Conservation (phyloP, 2,329 filamentous ascomycete genomes). For the Scopulariopsis brevicaulis region DNA sequence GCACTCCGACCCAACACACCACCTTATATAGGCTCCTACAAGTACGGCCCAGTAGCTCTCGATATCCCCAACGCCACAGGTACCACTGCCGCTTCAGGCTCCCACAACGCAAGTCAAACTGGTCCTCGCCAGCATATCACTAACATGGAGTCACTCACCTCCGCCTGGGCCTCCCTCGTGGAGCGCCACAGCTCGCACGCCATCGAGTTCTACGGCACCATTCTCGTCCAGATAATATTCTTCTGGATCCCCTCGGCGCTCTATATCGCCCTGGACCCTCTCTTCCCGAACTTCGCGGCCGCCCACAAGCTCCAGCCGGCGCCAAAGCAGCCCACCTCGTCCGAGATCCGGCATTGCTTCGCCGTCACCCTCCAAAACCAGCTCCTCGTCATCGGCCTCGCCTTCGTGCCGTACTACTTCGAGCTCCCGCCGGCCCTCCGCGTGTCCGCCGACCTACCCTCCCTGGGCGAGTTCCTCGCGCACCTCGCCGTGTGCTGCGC, state of each 20-base stretch:
- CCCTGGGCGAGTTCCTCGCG: slow-evolving; percentile 18
- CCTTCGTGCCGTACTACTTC: slow-evolving; percentile 11
- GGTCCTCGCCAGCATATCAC: not conserved
- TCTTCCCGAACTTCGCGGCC: slow-evolving; percentile 33
- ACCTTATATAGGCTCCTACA: too few relatives aligned
- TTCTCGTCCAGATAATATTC: slow-evolving; percentile 27
- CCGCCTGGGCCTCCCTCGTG: slow-evolving; percentile 12
- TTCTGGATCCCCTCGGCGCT: slow-evolving; percentile 31
- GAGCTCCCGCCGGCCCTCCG: slow-evolving; percentile 20
- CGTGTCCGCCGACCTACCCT: slow-evolving; percentile 24
- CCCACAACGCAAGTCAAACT: not conserved
- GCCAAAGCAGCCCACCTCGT: slow-evolving; percentile 31
- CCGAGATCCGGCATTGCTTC: slow-evolving; percentile 31
- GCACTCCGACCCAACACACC: too few relatives aligned
- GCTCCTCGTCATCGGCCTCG: slow-evolving; percentile 22
- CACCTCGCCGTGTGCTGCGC: slow-evolving; percentile 29
- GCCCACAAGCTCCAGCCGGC: slow-evolving; percentile 43
- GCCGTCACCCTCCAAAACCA: slow-evolving; percentile 35
- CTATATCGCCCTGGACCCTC: slow-evolving; percentile 28
- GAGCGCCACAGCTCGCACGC: slow-evolving; percentile 14
- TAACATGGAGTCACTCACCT: not conserved
- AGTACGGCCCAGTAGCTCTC: too few relatives aligned
- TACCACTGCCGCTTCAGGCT: too few relatives aligned
- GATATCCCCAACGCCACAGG: too few relatives aligned
- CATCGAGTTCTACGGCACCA: slow-evolving; percentile 28